Base-by-base conservation (phyloP, 2,329 filamentous ascomycete genomes). In the Fonsecaea erecta region DNA sequence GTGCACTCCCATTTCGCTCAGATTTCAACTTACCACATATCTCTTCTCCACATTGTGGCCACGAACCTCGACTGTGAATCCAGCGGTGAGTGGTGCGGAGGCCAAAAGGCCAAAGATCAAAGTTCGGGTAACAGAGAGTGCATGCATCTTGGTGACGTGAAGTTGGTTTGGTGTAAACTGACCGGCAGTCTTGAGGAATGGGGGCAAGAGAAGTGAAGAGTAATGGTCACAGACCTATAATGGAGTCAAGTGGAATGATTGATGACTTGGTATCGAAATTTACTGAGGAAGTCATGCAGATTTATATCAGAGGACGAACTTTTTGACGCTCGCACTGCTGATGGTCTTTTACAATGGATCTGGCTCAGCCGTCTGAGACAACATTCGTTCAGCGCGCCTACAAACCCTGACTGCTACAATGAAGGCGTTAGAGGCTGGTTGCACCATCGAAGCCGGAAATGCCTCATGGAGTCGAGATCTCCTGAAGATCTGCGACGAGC, bases 41-140 rank as follows among this genome's bases (percentile, higher is more conserved):
- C 62, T 18, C 30, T 30, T 60, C 26, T 55, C 51, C 12, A 64
- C 56, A 34, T 56, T 57, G 8, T 51, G 24, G n/a, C 9, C 32
- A n/a, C 30, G 12, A 55, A n/a, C 34, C n/a, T 57, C 35, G 16
- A 30, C 24, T 35, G 51, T 43, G 37, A 48, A 57, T 46, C 21
- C 60, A 35, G 60, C 52, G 37, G 37, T 43, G 26, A 63, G 52
- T 14, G 52, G 60, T 8, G 26, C 40, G 2, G 53, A n/a, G 21
- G 52, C 60, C 60, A 63, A 57, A 51, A 63, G 52, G 30, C 60
- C 52, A 24, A 63, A 52, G 32, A 63, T 8, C 9, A 63, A 54
- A 51, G 60, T 52, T 24, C 52, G 12, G 52, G 35, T 55, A 37
- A 63, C 2, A 2, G 43, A 56, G 26, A 57, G 21, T 30, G 60